phyloP scores from a whole-genome alignment of 371 early-diverging fungal species.

The Massospora cicadina region DNA sequence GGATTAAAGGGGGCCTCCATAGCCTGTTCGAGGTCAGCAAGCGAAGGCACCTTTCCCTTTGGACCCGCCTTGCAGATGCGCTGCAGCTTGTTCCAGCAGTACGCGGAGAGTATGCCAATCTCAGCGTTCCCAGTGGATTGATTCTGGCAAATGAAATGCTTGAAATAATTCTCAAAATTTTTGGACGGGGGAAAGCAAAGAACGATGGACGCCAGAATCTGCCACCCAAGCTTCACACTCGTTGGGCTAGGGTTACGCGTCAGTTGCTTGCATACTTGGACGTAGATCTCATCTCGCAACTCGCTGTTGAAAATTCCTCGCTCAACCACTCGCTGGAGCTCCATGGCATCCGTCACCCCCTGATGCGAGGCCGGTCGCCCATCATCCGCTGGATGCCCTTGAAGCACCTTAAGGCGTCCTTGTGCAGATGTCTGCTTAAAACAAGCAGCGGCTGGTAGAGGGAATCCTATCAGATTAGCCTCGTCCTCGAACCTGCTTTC shows the following conservation, averaged over 20 bases:
- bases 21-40: conserved; percentile 63
- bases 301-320: conserved; percentile 54
- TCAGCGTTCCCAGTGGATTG: conserved; percentile 24
- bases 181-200: conserved; percentile 83
- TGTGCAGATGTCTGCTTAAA: conserved; percentile 51
- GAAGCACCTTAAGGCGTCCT: conserved; percentile 75
- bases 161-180: conserved; percentile 66
- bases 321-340: conserved; percentile 56
- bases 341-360: conserved; percentile 15
- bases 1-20: conserved; percentile 70
- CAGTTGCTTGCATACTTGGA: conserved; percentile 82
- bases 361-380: conserved; percentile 40
- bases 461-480: conserved; percentile 28
- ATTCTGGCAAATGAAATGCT: conserved; percentile 50
- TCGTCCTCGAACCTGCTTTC: neutral
- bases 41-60: conserved; percentile 51
- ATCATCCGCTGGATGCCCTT: conserved; percentile 66
- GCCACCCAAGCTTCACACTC: conserved; percentile 30
- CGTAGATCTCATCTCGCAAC: conserved; percentile 85
- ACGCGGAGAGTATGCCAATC: neutral
- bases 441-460: conserved; percentile 62
- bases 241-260: conserved; percentile 48
- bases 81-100: conserved; percentile 27
- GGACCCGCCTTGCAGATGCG: conserved; percentile 63
- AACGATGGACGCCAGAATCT: conserved; percentile 56